phyloP scores from a whole-genome alignment of 116 monocot genomes.

The Posidonia oceanica region DNA sequence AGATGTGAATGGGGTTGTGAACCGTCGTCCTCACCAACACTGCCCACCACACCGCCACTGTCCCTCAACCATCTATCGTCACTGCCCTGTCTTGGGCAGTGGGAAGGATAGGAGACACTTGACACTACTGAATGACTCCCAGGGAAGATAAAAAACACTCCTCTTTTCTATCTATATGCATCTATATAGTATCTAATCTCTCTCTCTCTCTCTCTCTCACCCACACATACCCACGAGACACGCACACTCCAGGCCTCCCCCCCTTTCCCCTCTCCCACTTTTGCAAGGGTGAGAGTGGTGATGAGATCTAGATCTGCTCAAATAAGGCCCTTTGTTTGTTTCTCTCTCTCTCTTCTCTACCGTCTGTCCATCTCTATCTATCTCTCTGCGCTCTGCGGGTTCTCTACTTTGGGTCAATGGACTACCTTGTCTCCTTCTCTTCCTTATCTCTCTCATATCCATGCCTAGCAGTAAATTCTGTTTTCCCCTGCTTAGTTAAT shows the following conservation, averaged over 20 bases:
- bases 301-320: slow-evolving; percentile 6
- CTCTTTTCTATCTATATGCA: not conserved
- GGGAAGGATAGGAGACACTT: not conserved
- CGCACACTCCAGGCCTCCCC: not conserved
- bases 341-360: too few relatives aligned
- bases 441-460: not conserved
- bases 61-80: not conserved
- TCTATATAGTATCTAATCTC: too few relatives aligned
- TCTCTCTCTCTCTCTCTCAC: not conserved
- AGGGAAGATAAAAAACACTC: not conserved
- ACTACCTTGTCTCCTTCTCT: slow-evolving; percentile 3
- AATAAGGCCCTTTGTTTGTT: not conserved
- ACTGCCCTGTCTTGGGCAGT: slow-evolving; percentile 7
- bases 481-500: not conserved
- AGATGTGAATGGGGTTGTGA: not conserved
- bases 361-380: too few relatives aligned
- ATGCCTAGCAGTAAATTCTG: not conserved
- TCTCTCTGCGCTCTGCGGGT: too few relatives aligned
- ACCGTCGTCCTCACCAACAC: not conserved
- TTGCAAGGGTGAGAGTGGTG: not conserved
- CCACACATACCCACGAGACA: too few relatives aligned
- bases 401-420: slow-evolving; percentile 11
- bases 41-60: not conserved
- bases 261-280: not conserved
- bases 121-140: not conserved